Percentiles rank a stretch among this genome's conserved stretches.
phyloP scores from a whole-genome alignment of 2,329 filamentous ascomycete species.

The Cladobotryum mycophilum region DNA sequence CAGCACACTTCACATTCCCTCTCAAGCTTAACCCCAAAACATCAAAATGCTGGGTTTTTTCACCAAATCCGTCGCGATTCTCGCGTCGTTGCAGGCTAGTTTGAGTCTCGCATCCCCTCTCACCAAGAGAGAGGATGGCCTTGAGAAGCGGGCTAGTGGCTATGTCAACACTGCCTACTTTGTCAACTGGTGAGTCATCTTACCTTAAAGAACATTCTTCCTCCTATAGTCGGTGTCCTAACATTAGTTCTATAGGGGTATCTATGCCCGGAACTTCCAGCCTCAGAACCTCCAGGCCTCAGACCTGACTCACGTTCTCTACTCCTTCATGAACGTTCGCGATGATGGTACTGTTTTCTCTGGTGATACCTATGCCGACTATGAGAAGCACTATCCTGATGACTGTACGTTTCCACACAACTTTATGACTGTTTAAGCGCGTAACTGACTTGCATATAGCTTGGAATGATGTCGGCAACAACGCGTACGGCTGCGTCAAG shows the following conservation, averaged over 20 bases:
- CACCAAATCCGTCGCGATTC: conserved; percentile 19
- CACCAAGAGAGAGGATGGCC: not conserved
- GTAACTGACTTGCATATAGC: conserved; percentile 21
- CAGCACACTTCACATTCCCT: not conserved
- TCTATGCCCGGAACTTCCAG: conserved; percentile 69
- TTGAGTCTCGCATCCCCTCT: conserved; percentile 18
- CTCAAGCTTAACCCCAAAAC: not conserved
- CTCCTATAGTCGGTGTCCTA: not conserved
- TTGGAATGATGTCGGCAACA: conserved; percentile 59
- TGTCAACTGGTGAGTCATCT: conserved; percentile 39
- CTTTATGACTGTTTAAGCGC: not conserved
- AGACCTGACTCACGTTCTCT: conserved; percentile 72
- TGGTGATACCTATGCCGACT: conserved; percentile 63
- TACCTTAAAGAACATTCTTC: not conserved
- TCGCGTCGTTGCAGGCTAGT: conserved; percentile 21
- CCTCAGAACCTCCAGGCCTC: conserved; percentile 63
- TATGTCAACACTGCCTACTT: conserved; percentile 39
- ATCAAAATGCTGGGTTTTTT: conserved; percentile 15
- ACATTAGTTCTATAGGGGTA: conserved; percentile 43
- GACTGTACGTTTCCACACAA: conserved; percentile 46
- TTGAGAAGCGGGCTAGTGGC: conserved; percentile 18
- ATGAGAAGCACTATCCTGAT: conserved; percentile 63
- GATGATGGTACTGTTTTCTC: conserved; percentile 66
- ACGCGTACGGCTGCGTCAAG: conserved; percentile 76
- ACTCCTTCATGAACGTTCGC: conserved; percentile 71